Evolutionary conservation across 2,329 filamentous ascomycete species (phyloP), one percentile per base, ranked within the genome.

Genomic region (Aspergillus sergii): DNA sequence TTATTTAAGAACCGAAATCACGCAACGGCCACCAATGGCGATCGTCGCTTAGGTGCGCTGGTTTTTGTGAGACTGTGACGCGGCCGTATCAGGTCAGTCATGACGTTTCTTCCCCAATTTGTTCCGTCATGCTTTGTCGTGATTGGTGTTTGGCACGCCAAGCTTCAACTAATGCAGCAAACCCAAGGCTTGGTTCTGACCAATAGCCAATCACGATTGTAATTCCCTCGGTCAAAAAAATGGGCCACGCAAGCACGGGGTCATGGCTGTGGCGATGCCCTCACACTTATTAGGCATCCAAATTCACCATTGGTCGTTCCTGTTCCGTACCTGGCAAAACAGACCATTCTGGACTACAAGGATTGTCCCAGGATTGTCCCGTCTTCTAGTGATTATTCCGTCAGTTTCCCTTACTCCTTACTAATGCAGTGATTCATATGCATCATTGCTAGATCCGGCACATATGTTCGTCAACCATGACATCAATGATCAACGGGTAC

Each of bases 151-250:
- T 4, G 4, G 3, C 14, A 4, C 16, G 68, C 65, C 68, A 69
- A 69, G 68, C 68, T 69, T 69, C 43, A 46, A 60, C 66, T 67
- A 68, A 65, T 66, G 63, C 65, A 63, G 64, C 59, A 56, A 59
- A 48, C 48, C 36, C 61, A 59, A 63, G 64, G 62, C 66, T 68
- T 66, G 63, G 62, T 58, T 45, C 23, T 10, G 14, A 8, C 19
- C 28, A 16, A 9, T 8, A 8, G 6, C 64, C 64, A 66, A 69
- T 66, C 16, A 56, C 4, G 12, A 32, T 4, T 4, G 2, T 4
- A 9, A 14, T 4, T 3, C 16, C 26, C 7, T 30, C 16, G 6
- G 12, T 23, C 11, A 32, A 19, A 59, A 59, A 57, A 45, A 54
- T 60, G 56, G 60, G 65, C 65, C 66, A 64, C 68, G 68, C 66